These are phyloP conservation scores for Eleusine indica DNA, from an alignment of 176 grass and related monocot species.

Conservation along the genomic window DNA sequence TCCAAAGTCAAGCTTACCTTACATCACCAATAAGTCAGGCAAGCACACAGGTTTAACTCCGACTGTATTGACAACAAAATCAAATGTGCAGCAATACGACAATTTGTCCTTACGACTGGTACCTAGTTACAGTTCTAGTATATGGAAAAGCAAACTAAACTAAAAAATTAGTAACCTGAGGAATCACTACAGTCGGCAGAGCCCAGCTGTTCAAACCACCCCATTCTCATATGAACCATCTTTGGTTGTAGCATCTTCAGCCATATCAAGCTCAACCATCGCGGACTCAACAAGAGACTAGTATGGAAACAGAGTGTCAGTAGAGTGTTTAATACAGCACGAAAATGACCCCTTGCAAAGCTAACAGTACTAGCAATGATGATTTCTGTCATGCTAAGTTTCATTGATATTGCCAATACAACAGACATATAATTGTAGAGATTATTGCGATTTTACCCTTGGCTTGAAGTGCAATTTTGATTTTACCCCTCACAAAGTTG, in stretches of 20 bases:
- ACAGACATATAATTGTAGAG: not conserved
- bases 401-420: not conserved
- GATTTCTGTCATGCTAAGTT: not conserved
- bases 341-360: not conserved
- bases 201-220: slow-evolving; percentile 33
- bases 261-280: slow-evolving; percentile 62
- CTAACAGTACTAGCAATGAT: not conserved
- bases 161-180: slow-evolving; percentile 12
- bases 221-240: slow-evolving; percentile 73
- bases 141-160: slow-evolving; percentile 19
- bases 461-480: too few species aligned
- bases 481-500: too few species aligned
- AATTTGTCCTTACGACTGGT: not conserved
- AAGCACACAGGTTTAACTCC: not conserved
- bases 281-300: slow-evolving; percentile 64
- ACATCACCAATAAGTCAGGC: not conserved
- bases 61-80: not conserved
- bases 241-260: slow-evolving; percentile 57
- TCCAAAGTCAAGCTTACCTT: not conserved
- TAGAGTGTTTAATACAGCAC: not conserved
- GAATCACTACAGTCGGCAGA: not conserved
- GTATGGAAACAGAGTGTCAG: not conserved
- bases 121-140: slow-evolving; percentile 20
- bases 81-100: slow-evolving; percentile 22
- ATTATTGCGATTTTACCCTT: too few species aligned